Conservation (phyloP, 768 basidiomycete genomes). For the Cystofilobasidium ferigula region DNA sequence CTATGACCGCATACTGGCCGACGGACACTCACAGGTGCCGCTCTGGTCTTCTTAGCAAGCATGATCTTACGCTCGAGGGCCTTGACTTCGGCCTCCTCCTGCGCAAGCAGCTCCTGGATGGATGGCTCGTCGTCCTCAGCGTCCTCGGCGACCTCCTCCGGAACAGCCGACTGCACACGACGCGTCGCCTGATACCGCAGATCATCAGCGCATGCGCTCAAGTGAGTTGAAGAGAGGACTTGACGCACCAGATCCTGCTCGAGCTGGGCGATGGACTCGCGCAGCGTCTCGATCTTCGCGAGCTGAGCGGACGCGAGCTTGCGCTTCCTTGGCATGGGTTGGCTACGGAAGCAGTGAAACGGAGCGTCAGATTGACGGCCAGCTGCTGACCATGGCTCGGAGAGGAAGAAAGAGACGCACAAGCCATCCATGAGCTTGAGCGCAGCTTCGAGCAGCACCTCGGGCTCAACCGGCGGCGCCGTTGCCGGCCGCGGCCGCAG, state of each 20-base stretch:
- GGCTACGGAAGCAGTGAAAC: constrained; percentile 1
- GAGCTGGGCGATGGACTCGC: constrained; percentile 9
- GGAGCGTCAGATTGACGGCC: too few relatives aligned
- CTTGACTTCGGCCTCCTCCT: constrained; percentile 17
- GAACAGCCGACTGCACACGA: not conserved
- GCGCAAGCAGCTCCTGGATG: constrained; percentile 5
- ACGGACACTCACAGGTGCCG: not conserved
- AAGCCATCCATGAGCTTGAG: constrained; percentile 25
- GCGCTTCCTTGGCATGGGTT: constrained; percentile 23
- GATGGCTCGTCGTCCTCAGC: constrained; percentile 1
- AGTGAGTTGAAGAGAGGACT: not conserved
- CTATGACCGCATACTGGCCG: not conserved
- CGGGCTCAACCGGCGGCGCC: constrained; percentile 14
- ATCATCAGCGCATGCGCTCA: not conserved
- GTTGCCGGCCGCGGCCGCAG: constrained; percentile 6
- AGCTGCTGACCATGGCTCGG: too few relatives aligned
- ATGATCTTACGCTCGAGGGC: constrained; percentile 11
- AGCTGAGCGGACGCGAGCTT: constrained; percentile 10
- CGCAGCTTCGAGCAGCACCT: constrained; percentile 16
- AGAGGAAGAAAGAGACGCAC: constrained; percentile 1
- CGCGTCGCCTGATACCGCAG: not conserved
- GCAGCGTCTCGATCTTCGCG: constrained; percentile 9
- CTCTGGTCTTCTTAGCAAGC: constrained; percentile 3
- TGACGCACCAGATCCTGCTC: constrained; percentile 17
- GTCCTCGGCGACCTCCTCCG: not conserved